These are phyloP conservation scores for Corrigiola litoralis DNA, from an alignment of 179 eudicot genomes.

Conservation along the genomic window DNA sequence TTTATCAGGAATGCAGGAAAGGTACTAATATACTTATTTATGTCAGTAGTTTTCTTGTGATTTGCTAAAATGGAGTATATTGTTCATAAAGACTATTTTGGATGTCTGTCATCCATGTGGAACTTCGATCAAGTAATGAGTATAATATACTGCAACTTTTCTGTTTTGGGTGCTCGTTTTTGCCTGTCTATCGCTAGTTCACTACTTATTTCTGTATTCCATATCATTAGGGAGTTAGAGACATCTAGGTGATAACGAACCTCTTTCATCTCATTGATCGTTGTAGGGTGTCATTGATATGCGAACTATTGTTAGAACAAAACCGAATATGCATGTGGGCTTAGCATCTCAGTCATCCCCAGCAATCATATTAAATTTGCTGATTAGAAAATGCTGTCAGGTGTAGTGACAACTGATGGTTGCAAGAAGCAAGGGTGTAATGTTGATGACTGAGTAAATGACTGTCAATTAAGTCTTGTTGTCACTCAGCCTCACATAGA, in stretches of 20 bases:
- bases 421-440: no score
- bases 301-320: no score
- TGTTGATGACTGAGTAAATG: no score
- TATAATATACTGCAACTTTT: not conserved
- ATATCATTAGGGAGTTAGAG: no score
- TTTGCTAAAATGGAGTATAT: not conserved
- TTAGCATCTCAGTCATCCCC: no score
- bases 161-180: not conserved
- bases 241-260: not conserved
- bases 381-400: not conserved
- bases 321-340: no score
- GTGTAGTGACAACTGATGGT: not conserved
- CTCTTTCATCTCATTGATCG: not conserved
- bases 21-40: conserved; percentile 33
- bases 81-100: not conserved
- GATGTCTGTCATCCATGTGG: not conserved
- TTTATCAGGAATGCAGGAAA: conserved; percentile 91
- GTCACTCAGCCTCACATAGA: no score
- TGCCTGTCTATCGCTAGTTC: not conserved
- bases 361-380: no score
- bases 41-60: not conserved
- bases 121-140: not conserved
- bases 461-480: no score
- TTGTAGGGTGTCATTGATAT: no score
- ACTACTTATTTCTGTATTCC: no score